phyloP scores from a whole-genome alignment of 2,329 filamentous ascomycete genomes.

The Albifimbria verrucaria region DNA sequence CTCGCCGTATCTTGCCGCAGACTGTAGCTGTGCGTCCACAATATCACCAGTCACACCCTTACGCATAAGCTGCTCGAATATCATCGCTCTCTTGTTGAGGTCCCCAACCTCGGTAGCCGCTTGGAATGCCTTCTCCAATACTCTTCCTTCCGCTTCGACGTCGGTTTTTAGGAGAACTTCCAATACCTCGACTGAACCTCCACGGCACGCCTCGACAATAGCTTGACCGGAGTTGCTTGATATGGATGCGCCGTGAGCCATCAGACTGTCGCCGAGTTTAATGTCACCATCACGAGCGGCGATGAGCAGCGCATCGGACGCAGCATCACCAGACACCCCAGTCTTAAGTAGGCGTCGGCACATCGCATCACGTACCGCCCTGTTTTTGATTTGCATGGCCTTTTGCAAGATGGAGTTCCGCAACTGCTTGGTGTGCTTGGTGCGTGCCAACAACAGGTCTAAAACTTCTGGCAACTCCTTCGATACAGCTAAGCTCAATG shows the following conservation, averaged over 20 bases:
- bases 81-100: constrained; percentile 42
- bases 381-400: constrained; percentile 39
- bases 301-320: constrained; percentile 47
- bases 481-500: constrained; percentile 42
- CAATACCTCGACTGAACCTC: constrained; percentile 47
- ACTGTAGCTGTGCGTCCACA: constrained; percentile 51
- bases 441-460: constrained; percentile 38
- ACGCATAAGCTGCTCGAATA: constrained; percentile 50
- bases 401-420: constrained; percentile 41
- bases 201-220: constrained; percentile 51
- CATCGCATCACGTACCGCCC: constrained; percentile 36
- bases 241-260: constrained; percentile 49
- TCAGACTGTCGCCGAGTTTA: constrained; percentile 45
- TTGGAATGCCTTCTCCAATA: constrained; percentile 50
- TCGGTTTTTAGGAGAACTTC: constrained; percentile 45
- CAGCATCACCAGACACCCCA: constrained; percentile 40
- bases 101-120: constrained; percentile 52
- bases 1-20: constrained; percentile 48
- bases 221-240: constrained; percentile 50
- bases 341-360: constrained; percentile 43
- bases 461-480: constrained; percentile 43
- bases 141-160: constrained; percentile 33
- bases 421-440: constrained; percentile 30
- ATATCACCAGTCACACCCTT: constrained; percentile 48
- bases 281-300: constrained; percentile 53